These are phyloP conservation scores for Asterionellopsis glacialis DNA, from an alignment of 108 stramenopile species.

Conservation along the genomic window DNA sequence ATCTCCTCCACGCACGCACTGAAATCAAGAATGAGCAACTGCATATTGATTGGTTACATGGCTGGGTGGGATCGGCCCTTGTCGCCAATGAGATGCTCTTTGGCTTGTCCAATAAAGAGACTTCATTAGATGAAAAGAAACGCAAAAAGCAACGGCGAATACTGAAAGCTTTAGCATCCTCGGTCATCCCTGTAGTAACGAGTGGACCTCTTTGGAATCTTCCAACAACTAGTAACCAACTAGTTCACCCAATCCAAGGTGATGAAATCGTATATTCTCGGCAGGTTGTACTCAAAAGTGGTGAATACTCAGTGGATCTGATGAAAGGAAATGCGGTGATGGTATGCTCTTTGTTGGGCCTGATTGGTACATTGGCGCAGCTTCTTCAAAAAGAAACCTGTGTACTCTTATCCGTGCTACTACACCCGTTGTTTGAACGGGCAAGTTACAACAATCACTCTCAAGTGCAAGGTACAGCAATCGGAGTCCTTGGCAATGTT, in stretches of 20 bases:
- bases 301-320: neutral
- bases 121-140: neutral
- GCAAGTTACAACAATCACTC: conserved; percentile 30
- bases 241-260: neutral
- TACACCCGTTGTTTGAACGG: conserved; percentile 36
- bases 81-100: conserved; percentile 1
- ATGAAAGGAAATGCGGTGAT: conserved; percentile 38
- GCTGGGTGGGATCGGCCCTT: conserved; percentile 5
- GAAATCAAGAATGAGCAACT: neutral
- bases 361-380: conserved; percentile 22
- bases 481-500: conserved; percentile 15
- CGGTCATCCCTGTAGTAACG: conserved; percentile 3
- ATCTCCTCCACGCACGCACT: neutral
- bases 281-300: neutral
- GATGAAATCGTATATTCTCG: too few species aligned
- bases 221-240: conserved; percentile 2
- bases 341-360: conserved; percentile 24
- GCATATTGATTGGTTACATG: conserved; percentile 6
- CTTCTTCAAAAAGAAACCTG: conserved; percentile 16
- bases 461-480: conserved; percentile 23
- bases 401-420: conserved; percentile 23
- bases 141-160: neutral
- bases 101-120: neutral
- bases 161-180: neutral
- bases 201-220: conserved; percentile 3